A percentile compares a stretch with the other conserved stretches of the same genome.
phyloP scores from a whole-genome alignment of 2,329 filamentous ascomycete species.

The Cryphonectria nitschkei region DNA sequence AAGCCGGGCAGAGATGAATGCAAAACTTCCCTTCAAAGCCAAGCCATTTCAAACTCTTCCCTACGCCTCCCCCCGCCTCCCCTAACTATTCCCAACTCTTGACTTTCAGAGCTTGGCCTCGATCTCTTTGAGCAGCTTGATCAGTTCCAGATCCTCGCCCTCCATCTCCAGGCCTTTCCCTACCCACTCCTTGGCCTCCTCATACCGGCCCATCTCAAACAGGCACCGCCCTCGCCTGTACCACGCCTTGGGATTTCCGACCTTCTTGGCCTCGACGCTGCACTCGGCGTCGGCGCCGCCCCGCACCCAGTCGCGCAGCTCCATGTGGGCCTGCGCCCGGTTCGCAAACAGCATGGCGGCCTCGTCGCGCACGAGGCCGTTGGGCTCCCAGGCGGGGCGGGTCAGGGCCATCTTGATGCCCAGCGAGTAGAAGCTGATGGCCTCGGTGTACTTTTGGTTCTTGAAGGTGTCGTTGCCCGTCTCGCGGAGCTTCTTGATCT shows the following conservation, averaged over 20 bases:
- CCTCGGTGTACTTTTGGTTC: conserved; percentile 74
- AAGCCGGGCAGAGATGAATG: neutral
- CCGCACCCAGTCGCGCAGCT: conserved; percentile 78
- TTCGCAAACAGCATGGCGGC: conserved; percentile 79
- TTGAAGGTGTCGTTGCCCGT: conserved; percentile 82
- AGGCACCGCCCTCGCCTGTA: conserved; percentile 85
- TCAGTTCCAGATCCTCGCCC: conserved; percentile 68
- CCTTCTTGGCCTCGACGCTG: conserved; percentile 83
- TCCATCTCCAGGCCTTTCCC: conserved; percentile 80
- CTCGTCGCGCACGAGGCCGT: conserved; percentile 83
- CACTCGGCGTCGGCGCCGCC: conserved; percentile 85
- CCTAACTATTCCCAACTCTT: conserved; percentile 23
- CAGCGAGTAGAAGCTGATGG: conserved; percentile 80
- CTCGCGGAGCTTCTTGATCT: conserved; percentile 90
- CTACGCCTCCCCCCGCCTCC: conserved; percentile 35
- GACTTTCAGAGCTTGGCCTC: conserved; percentile 45
- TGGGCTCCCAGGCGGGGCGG: conserved; percentile 86
- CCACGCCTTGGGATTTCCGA: conserved; percentile 93
- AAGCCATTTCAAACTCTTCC: conserved; percentile 36
- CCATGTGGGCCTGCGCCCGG: conserved; percentile 89
- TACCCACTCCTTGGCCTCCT: conserved; percentile 83
- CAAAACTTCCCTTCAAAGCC: neutral
- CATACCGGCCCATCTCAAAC: conserved; percentile 84
- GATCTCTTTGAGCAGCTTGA: conserved; percentile 66
- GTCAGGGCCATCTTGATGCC: conserved; percentile 86